A percentile compares a stretch with the other conserved stretches of the same genome.
phyloP scores from a whole-genome alignment of 495 filamentous ascomycete species.

The Podospora pseudocomata region DNA sequence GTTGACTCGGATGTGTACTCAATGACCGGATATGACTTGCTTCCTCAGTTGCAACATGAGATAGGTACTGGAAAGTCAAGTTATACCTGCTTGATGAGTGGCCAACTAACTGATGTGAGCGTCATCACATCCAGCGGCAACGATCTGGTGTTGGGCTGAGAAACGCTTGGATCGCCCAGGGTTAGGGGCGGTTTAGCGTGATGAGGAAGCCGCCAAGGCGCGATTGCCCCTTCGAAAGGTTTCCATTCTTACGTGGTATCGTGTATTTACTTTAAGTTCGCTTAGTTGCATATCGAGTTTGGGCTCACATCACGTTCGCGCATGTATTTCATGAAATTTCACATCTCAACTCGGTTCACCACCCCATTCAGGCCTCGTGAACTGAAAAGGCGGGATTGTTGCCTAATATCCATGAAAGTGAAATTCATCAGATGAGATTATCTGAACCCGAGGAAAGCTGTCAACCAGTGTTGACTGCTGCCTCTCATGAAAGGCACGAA shows the following conservation, averaged over 20 bases:
- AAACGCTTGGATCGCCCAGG: constrained; percentile 3
- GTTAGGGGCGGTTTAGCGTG: neutral
- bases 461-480: neutral
- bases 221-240: neutral
- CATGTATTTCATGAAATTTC: constrained; percentile 5
- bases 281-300: neutral
- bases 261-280: neutral
- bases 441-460: neutral
- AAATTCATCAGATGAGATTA: neutral
- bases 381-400: neutral
- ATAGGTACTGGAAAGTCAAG: neutral
- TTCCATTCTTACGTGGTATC: neutral
- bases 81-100: constrained; percentile 1
- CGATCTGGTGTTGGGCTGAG: neutral
- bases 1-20: neutral
- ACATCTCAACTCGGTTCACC: neutral
- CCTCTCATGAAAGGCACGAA: neutral
- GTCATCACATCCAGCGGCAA: neutral
- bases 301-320: neutral
- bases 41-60: neutral
- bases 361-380: neutral
- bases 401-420: neutral
- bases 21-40: neutral
- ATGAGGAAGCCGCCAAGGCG: neutral
- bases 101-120: neutral